Evolutionary conservation across 2,329 filamentous ascomycete species (phyloP).

Genomic region (Davidsoniella virescens): DNA sequence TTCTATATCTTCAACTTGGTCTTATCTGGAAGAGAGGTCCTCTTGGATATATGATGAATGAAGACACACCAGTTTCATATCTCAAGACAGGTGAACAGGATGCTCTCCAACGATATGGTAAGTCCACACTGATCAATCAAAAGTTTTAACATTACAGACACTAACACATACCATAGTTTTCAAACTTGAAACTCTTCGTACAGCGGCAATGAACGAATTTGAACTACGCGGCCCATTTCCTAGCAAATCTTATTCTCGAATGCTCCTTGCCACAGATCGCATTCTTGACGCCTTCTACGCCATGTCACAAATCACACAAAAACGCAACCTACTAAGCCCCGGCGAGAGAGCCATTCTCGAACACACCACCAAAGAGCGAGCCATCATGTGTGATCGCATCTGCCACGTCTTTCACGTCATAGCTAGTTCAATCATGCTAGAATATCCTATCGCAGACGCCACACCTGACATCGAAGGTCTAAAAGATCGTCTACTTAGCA

Average conservation of each 20-base stretch:
- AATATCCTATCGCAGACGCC: conserved; percentile 82
- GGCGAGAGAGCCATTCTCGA: conserved; percentile 69
- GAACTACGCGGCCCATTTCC: conserved; percentile 81
- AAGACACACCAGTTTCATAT: conserved; percentile 45
- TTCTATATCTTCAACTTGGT: conserved; percentile 90
- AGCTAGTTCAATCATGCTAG: conserved; percentile 82
- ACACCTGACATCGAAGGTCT: conserved; percentile 68
- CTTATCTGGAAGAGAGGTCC: conserved; percentile 94
- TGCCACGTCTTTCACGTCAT: conserved; percentile 78
- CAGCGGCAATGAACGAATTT: conserved; percentile 67
- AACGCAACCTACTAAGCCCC: conserved; percentile 56
- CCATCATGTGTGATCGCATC: conserved; percentile 70
- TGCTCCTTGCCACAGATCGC: conserved; percentile 64
- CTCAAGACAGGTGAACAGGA: conserved; percentile 80
- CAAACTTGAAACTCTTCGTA: conserved; percentile 57
- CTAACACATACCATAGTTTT: conserved; percentile 26
- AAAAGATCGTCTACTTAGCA: conserved; percentile 68
- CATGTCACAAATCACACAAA: conserved; percentile 83
- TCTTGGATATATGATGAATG: conserved; percentile 53
- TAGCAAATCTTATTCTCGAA: conserved; percentile 50
- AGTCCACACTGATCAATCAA: conserved; percentile 7
- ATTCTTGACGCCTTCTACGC: conserved; percentile 91
- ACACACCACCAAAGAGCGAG: conserved; percentile 65
- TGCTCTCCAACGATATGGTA: conserved; percentile 62
- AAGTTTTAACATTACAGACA: background rate